Conservation (phyloP, 2,329 filamentous ascomycete species). For the Xylaria arbuscula region DNA sequence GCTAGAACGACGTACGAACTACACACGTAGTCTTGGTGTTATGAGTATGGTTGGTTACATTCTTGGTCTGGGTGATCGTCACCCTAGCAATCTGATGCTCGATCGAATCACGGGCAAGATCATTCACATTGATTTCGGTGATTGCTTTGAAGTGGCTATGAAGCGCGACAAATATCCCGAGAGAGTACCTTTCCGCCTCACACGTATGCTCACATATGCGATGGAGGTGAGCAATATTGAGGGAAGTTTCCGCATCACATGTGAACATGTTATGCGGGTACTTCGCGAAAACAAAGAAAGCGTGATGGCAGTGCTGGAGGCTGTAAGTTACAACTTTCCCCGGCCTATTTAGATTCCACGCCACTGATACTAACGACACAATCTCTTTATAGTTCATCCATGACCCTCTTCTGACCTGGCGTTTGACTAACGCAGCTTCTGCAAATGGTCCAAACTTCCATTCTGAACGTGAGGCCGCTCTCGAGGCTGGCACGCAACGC, state of each 20-base stretch:
- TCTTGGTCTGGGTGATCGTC: slow-evolving; percentile 92
- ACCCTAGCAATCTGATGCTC: slow-evolving; percentile 97
- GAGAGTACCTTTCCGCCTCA: slow-evolving; percentile 95
- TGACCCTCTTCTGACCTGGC: slow-evolving; percentile 98
- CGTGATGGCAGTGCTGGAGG: slow-evolving; percentile 97
- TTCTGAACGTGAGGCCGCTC: slow-evolving; percentile 67
- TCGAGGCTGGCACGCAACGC: slow-evolving; percentile 62
- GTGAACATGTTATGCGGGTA: slow-evolving; percentile 98
- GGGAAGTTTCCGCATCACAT: slow-evolving; percentile 97
- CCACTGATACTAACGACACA: slow-evolving; percentile 36
- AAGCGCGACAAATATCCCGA: slow-evolving; percentile 99
- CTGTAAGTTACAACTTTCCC: slow-evolving; percentile 70
- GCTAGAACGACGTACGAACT: slow-evolving; percentile 98
- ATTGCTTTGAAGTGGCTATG: slow-evolving; percentile 99
- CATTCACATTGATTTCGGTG: slow-evolving; percentile 98
- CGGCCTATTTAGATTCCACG: neutral
- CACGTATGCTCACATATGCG: slow-evolving; percentile 98
- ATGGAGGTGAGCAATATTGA: slow-evolving; percentile 99
- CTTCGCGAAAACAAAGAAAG: slow-evolving; percentile 97
- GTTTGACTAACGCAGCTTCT: slow-evolving; percentile 74
- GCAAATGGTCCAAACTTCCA: slow-evolving; percentile 75
- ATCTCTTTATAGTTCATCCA: slow-evolving; percentile 82
- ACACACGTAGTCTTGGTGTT: slow-evolving; percentile 94
- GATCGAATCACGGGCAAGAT: slow-evolving; percentile 96
- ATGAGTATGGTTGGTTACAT: slow-evolving; percentile 99